These are phyloP conservation scores for Schizophyllum commune DNA, from an alignment of 1,284 basidiomycete genomes.

Conservation along the genomic window DNA sequence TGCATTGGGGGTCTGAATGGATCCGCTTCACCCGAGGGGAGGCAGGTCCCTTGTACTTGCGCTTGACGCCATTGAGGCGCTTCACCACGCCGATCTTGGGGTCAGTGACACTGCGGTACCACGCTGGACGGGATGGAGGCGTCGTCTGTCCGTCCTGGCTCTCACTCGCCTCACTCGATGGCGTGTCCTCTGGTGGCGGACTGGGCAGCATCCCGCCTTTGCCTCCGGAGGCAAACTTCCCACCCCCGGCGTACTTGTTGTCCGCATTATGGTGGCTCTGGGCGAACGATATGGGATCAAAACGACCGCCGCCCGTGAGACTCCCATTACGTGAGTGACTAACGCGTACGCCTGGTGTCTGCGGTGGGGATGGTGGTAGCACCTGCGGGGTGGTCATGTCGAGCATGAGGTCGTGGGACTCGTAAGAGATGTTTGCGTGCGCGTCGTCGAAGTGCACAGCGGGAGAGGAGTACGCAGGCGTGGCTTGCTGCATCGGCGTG, in stretches of 20 bases:
- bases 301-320: constrained; percentile 35
- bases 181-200: constrained; percentile 43
- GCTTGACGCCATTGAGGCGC: constrained; percentile 58
- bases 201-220: constrained; percentile 37
- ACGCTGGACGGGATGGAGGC: constrained; percentile 18
- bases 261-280: constrained; percentile 50
- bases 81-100: constrained; percentile 57
- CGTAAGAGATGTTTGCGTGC: too few relatives aligned
- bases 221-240: constrained; percentile 46
- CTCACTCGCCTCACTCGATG: constrained; percentile 10
- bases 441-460: too few relatives aligned
- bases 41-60: constrained; percentile 31
- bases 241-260: constrained; percentile 56
- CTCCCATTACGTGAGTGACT: neutral
- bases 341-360: constrained; percentile 21
- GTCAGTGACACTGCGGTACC: constrained; percentile 54
- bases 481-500: too few relatives aligned
- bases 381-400: constrained; percentile 24
- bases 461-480: too few relatives aligned
- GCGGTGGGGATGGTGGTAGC: constrained; percentile 26
- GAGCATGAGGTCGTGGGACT: too few relatives aligned
- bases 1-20: too few relatives aligned
- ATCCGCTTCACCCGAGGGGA: constrained; percentile 1
- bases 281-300: constrained; percentile 68
- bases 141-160: neutral